phyloP scores from a whole-genome alignment of 163 green algal genomes.

The Prototheca wickerhamii region DNA sequence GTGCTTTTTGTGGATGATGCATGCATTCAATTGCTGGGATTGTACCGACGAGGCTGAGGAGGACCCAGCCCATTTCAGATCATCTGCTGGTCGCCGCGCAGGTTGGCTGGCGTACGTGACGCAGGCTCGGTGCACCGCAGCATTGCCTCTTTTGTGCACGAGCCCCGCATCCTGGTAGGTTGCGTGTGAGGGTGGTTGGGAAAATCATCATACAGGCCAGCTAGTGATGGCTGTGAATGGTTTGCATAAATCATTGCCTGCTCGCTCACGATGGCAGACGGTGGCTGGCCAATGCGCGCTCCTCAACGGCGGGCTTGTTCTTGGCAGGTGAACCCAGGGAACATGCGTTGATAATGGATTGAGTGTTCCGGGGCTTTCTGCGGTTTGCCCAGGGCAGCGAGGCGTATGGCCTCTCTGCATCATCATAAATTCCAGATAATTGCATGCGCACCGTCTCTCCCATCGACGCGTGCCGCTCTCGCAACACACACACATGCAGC shows the following conservation, averaged over 20 bases:
- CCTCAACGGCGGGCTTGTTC: slow-evolving; percentile 63
- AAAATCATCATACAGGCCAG: too few species aligned
- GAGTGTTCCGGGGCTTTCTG: background rate
- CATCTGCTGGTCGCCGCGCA: slow-evolving; percentile 13
- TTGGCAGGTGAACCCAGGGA: slow-evolving; percentile 43
- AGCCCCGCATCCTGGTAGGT: slow-evolving; percentile 43
- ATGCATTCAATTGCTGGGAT: too few species aligned
- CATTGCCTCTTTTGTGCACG: slow-evolving; percentile 51
- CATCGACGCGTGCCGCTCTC: too few species aligned
- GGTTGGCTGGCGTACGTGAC: slow-evolving; percentile 44
- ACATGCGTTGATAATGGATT: background rate
- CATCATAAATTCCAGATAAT: too few species aligned
- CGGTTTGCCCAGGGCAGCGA: too few species aligned
- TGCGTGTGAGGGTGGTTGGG: background rate
- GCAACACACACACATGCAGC: too few species aligned
- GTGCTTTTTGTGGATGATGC: too few species aligned
- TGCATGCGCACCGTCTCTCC: too few species aligned
- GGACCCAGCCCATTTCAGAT: background rate
- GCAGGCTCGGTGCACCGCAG: slow-evolving; percentile 49
- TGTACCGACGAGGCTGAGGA: too few species aligned
- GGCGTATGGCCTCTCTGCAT: too few species aligned
- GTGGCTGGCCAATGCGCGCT: slow-evolving; percentile 47
- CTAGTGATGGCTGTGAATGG: too few species aligned
- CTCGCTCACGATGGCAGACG: slow-evolving; percentile 20
- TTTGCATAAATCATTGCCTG: too few species aligned